Evolutionary conservation across 2,329 filamentous ascomycete species (phyloP), one percentile per base, ranked within the genome.

Genomic region (Ophiostoma novo-ulmi): DNA sequence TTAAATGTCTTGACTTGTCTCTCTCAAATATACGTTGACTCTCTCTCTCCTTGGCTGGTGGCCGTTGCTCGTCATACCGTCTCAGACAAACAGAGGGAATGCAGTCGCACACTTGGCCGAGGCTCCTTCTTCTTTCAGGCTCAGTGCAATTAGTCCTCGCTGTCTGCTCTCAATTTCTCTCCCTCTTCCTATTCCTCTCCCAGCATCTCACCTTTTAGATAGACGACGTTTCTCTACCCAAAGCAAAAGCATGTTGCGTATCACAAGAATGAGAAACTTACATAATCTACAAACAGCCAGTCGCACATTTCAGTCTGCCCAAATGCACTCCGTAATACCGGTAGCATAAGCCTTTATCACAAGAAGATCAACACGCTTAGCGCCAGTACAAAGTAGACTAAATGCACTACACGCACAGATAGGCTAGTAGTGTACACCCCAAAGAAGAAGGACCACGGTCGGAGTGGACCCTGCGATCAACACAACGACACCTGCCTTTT

Each of bases 401-500:
- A 20, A 67, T 8, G 35, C 44, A 48, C 38, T 17, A 70, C 10
- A 44, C 20, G 39, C 31, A 31, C 13, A 41, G 36, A 63, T 55
- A 58, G 67, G 55, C 20, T n/a, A 68, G 31, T n/a, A 22, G 13
- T 48, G 58, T 48, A 10, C 17, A 22, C 22, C 22, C 39, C 39
- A 38, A 66, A 66, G 44, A 58, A 41, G 61, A 66, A 67, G 48
- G 64, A 38, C 69, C 64, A 31, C 11, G 26, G 41, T 64, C 39
- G 10, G 22, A 39, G 44, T 63, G 69, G 41, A 58, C 52, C 52
- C 52, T 26, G 22, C n/a, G 52, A 58, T 58, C 69, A 66, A 70
- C 67, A 66, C 39, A 17, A 38, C 48, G 52, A 38, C 69, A 70
- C 69, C 69, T 70, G 66, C 69, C 69, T 48, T 44, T 70, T 70